These are phyloP conservation scores for Aureobasidium sp. DNA, from an alignment of 2,329 filamentous ascomycete genomes.

Conservation along the genomic window DNA sequence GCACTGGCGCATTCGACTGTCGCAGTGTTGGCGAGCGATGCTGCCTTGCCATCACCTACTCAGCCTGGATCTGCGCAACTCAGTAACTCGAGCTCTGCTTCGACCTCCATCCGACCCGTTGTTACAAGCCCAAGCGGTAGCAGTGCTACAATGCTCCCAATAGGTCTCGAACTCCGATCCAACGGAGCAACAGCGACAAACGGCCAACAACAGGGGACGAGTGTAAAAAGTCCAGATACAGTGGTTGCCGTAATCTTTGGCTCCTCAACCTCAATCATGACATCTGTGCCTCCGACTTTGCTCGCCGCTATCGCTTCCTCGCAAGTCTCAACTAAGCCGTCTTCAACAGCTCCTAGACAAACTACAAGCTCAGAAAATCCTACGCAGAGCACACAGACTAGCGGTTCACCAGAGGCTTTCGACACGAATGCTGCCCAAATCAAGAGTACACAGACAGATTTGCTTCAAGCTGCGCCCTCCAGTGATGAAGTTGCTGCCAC, in stretches of 20 bases:
- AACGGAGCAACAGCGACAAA: neutral
- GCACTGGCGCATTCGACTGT: neutral
- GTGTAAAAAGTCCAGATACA: neutral
- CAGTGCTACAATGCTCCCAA: neutral
- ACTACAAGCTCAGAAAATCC: neutral
- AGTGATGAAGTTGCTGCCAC: neutral
- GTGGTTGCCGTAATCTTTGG: neutral
- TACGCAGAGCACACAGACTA: neutral
- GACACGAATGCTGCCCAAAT: neutral
- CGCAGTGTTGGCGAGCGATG: neutral
- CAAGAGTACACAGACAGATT: neutral
- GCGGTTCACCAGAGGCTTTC: neutral
- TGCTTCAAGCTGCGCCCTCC: neutral
- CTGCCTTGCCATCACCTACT: neutral
- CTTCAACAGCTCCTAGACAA: neutral
- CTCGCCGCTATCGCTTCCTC: neutral
- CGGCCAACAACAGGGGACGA: neutral
- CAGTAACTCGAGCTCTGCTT: neutral
- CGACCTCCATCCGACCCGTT: neutral
- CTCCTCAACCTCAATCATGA: conserved; percentile 9
- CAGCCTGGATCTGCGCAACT: neutral
- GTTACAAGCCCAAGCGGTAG: neutral
- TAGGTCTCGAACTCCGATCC: conserved; percentile 2
- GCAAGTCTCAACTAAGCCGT: neutral
- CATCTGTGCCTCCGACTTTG: neutral